phyloP scores from a whole-genome alignment of 2,329 filamentous ascomycete species.

The Monascus ruber region DNA sequence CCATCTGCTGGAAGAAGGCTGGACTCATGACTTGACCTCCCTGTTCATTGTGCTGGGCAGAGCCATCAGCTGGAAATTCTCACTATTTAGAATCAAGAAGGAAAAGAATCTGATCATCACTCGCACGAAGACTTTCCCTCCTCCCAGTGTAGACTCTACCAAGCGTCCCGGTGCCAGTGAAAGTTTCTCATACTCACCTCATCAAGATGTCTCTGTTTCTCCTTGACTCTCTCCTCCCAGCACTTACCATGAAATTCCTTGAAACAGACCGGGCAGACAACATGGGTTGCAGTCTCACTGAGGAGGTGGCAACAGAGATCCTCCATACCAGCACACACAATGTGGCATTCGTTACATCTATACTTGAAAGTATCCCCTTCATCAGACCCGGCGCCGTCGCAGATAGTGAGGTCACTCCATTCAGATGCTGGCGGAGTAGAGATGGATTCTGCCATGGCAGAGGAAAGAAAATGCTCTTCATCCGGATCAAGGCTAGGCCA shows the following conservation, averaged over 20 bases:
- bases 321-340: neutral
- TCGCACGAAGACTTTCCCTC: too few species aligned
- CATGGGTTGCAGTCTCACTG: neutral
- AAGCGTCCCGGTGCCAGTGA: too few species aligned
- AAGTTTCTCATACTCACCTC: neutral
- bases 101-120: too few species aligned
- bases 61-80: too few species aligned
- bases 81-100: too few species aligned
- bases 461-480: neutral
- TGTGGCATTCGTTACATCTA: neutral
- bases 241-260: neutral
- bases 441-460: neutral
- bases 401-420: neutral
- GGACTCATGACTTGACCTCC: too few species aligned
- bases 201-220: neutral
- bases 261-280: neutral
- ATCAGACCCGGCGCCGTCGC: neutral
- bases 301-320: neutral
- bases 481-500: too few species aligned
- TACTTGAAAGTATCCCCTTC: conserved; percentile 1
- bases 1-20: too few species aligned
- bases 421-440: neutral
- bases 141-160: too few species aligned
- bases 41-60: too few species aligned
- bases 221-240: neutral